These are phyloP conservation scores for Pyrrhoderma noxium DNA, from an alignment of 1,284 basidiomycete genomes.

Conservation along the genomic window DNA sequence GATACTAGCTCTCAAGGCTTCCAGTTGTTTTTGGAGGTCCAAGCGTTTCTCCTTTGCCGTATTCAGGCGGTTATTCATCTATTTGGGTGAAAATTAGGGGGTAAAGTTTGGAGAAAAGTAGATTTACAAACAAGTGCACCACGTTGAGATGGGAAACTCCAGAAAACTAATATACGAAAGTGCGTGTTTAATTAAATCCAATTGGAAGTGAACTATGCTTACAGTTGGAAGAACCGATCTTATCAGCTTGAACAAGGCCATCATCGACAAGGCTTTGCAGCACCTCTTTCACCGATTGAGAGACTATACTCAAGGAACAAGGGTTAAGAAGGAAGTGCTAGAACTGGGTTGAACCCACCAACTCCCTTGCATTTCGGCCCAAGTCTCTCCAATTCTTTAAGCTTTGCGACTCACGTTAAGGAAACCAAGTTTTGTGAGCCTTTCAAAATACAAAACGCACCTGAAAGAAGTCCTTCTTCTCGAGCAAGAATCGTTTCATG, in stretches of 20 bases:
- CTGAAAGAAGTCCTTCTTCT: constrained; percentile 81
- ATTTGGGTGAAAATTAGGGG: constrained; percentile 14
- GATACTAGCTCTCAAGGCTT: constrained; percentile 39
- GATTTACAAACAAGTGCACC: constrained; percentile 56
- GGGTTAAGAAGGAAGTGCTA: neutral
- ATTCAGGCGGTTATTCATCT: constrained; percentile 59
- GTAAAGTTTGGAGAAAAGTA: neutral
- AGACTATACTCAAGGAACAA: constrained; percentile 41
- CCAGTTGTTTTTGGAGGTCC: constrained; percentile 40
- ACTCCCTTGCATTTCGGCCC: constrained; percentile 83
- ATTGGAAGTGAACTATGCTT: constrained; percentile 24
- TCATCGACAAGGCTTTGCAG: constrained; percentile 80
- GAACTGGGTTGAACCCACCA: constrained; percentile 36
- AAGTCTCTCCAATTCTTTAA: constrained; percentile 86
- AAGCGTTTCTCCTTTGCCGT: constrained; percentile 44
- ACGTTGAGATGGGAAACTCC: constrained; percentile 85
- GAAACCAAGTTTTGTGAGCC: too few species aligned
- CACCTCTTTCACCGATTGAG: constrained; percentile 84
- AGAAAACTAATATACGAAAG: constrained; percentile 61
- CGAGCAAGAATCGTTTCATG: neutral
- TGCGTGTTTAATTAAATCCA: neutral
- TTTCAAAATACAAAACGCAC: constrained; percentile 32
- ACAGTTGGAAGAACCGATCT: constrained; percentile 91
- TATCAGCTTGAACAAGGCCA: constrained; percentile 74
- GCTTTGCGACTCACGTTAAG: constrained; percentile 29